These are phyloP conservation scores for Phytophthora kernoviae DNA, from an alignment of 352 stramenopile genomes.

Conservation along the genomic window DNA sequence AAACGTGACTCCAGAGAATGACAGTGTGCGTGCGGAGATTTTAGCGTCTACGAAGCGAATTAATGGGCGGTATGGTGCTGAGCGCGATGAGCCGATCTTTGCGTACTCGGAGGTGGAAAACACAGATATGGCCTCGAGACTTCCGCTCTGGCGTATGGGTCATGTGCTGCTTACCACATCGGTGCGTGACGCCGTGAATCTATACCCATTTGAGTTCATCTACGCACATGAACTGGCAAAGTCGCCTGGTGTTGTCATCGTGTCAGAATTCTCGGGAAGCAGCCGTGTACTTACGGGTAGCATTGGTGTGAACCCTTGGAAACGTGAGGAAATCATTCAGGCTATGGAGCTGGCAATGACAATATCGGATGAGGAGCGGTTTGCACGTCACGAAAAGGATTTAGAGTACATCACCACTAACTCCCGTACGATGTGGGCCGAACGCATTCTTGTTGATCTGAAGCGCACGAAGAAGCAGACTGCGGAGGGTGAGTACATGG, in stretches of 20 bases:
- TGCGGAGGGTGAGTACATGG: slow-evolving; percentile 92
- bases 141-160: slow-evolving; percentile 75
- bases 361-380: slow-evolving; percentile 73
- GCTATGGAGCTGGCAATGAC: slow-evolving; percentile 68
- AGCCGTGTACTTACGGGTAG: slow-evolving; percentile 96
- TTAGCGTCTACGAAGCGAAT: slow-evolving; percentile 67
- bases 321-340: slow-evolving; percentile 88
- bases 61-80: slow-evolving; percentile 58
- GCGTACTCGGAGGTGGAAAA: slow-evolving; percentile 81
- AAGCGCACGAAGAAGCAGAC: slow-evolving; percentile 92
- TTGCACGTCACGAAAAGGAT: slow-evolving; percentile 81
- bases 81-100: slow-evolving; percentile 57
- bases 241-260: slow-evolving; percentile 91
- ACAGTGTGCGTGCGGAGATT: slow-evolving; percentile 67
- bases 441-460: slow-evolving; percentile 97
- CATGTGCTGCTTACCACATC: slow-evolving; percentile 79
- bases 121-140: slow-evolving; percentile 73
- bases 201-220: slow-evolving; percentile 89
- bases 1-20: slow-evolving; percentile 74
- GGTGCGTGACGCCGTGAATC: slow-evolving; percentile 81
- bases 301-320: slow-evolving; percentile 98
- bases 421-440: slow-evolving; percentile 96
- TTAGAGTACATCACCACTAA: slow-evolving; percentile 94
- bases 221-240: slow-evolving; percentile 80
- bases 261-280: slow-evolving; percentile 98